Evolutionary conservation across 2,329 filamentous ascomycete species (phyloP).

Genomic region (Phaeosphaeria sp.): DNA sequence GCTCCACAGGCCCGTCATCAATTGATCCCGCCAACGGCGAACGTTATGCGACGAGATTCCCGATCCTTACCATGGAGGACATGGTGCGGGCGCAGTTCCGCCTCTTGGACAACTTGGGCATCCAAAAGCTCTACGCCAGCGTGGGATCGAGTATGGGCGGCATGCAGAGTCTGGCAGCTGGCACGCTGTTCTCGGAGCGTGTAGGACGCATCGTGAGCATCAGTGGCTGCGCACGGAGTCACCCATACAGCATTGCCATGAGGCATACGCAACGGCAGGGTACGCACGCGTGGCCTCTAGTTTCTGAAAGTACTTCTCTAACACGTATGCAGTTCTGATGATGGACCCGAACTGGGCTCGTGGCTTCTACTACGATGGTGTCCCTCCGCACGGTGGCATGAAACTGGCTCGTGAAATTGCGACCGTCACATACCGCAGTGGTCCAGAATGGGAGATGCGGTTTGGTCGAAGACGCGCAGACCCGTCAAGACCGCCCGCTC

Average conservation of each 20-base stretch:
- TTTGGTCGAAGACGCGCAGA: slow-evolving; percentile 91
- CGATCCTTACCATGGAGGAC: slow-evolving; percentile 93
- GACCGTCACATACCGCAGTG: slow-evolving; percentile 94
- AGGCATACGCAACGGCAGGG: slow-evolving; percentile 91
- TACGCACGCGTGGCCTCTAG: slow-evolving; percentile 22
- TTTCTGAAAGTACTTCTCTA: slow-evolving; percentile 4
- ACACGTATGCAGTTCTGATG: slow-evolving; percentile 74
- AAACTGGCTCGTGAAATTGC: slow-evolving; percentile 97
- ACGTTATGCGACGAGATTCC: slow-evolving; percentile 91
- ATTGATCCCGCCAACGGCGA: slow-evolving; percentile 88
- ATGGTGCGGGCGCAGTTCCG: slow-evolving; percentile 97
- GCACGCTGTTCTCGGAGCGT: slow-evolving; percentile 80
- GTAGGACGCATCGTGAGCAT: slow-evolving; percentile 86
- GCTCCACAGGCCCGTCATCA: slow-evolving; percentile 88
- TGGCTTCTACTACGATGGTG: slow-evolving; percentile 82
- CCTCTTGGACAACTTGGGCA: slow-evolving; percentile 78
- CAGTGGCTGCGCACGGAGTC: slow-evolving; percentile 90
- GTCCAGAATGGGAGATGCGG: slow-evolving; percentile 95
- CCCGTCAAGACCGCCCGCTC: slow-evolving; percentile 80
- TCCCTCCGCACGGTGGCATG: slow-evolving; percentile 96
- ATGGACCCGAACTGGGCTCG: slow-evolving; percentile 98
- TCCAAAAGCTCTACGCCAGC: slow-evolving; percentile 83
- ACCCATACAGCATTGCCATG: slow-evolving; percentile 99
- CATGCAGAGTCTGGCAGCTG: slow-evolving; percentile 93
- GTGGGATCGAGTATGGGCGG: slow-evolving; percentile 98